Base-by-base conservation (phyloP, 768 basidiomycete genomes). In the Macrolepiota fuliginosa region DNA sequence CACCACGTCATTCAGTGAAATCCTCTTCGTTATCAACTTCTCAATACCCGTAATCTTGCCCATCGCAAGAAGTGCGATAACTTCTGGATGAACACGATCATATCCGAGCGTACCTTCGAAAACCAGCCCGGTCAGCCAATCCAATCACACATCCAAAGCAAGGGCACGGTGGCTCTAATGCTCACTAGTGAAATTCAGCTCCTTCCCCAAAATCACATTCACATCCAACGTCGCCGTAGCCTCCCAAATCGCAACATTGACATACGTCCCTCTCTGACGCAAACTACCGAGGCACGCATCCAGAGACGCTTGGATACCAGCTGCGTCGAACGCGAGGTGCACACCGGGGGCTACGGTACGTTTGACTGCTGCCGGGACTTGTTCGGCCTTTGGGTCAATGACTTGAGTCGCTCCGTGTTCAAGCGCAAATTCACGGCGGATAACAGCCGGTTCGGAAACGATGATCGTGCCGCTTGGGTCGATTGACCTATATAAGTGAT, bases 301-400 rank as follows among this genome's bases (percentile, higher is more conserved):
- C 13, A 82, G 57, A 47, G 74, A 72, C 9, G 69, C 68, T 63
- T 80, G 77, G 2, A 74, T 65, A 0, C 81, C 81, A 5, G 80
- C 79, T n/a, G 80, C 79, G 49, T 83, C 82, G 64, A 81, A 81
- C 2, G 73, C 78, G 46, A 81, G 70, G 60, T 81, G 78, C 11
- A 78, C 79, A 32, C 81, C 81, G 2, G 64, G 47, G 10, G 70
- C 70, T 25, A 57, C 64, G n/a, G 71, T 80, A 1, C 70, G 69
- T 29, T 70, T 63, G 22, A 69, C 52, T 5, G 73, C 69, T 0
- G 66, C 68, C 0, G 66, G 61, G 4, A 70, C 66, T 29, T 79
- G 58, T 61, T 76, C 70, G n/a, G n/a, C 46, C 19, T 63, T 67
- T 2, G 81, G 80, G 54, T 81, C 72, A 63, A 77, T 65, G 4